Percentiles rank a stretch among this genome's conserved stretches.
phyloP scores from a whole-genome alignment of 306 rosid species.

The Lathyrus sativus region DNA sequence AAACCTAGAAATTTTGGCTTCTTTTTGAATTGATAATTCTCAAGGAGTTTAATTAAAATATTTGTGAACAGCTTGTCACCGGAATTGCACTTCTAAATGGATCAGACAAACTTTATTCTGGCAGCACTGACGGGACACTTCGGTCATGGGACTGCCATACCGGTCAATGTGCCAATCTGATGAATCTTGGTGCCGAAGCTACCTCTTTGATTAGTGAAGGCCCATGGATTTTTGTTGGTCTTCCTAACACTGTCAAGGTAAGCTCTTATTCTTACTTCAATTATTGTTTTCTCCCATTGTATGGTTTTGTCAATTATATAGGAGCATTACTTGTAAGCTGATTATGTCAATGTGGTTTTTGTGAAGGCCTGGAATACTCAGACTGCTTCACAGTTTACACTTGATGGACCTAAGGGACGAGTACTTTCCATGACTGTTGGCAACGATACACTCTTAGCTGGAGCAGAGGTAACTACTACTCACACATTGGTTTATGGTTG shows the following conservation, averaged over 20 bases:
- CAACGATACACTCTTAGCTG: constrained; percentile 46
- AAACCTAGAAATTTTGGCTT: too few relatives aligned
- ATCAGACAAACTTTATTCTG: constrained; percentile 45
- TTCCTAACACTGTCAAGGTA: constrained; percentile 50
- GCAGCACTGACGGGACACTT: constrained; percentile 44
- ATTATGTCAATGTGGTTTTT: constrained; percentile 3
- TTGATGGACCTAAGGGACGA: constrained; percentile 49
- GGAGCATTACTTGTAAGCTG: constrained; percentile 7
- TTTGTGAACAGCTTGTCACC: constrained; percentile 37
- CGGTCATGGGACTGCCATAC: constrained; percentile 52
- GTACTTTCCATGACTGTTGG: constrained; percentile 45
- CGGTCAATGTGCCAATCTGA: constrained; percentile 39
- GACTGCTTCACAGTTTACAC: constrained; percentile 31
- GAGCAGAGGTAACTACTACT: constrained; percentile 42
- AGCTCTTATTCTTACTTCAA: not conserved
- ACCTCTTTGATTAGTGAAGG: constrained; percentile 47
- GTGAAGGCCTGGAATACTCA: constrained; percentile 56
- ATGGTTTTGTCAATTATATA: not conserved
- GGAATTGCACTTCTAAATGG: constrained; percentile 46
- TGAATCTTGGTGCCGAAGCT: constrained; percentile 38
- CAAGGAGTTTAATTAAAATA: not conserved
- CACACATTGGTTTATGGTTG: not conserved
- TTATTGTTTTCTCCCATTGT: too few relatives aligned
- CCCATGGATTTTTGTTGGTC: constrained; percentile 54
- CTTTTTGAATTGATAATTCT: not conserved